Conservation (phyloP, 2,329 filamentous ascomycete species). For the Penicillium brevicompactum region DNA sequence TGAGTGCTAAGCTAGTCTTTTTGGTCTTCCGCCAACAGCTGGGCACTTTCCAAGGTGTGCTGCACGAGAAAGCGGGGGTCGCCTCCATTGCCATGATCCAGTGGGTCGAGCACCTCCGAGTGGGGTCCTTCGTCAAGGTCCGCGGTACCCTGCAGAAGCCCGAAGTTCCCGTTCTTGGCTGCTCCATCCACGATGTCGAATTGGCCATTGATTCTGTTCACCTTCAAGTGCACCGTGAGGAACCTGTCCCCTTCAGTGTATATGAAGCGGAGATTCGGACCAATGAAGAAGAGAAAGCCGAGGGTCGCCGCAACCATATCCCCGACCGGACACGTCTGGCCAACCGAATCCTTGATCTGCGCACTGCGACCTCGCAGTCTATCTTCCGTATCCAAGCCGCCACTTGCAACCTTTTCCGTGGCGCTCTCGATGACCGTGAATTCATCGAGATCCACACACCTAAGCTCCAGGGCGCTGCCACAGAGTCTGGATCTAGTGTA, state of each 20-base stretch:
- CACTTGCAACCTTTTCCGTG: conserved; percentile 77
- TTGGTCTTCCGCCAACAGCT: conserved; percentile 83
- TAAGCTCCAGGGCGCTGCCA: conserved; percentile 86
- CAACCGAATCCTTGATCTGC: conserved; percentile 80
- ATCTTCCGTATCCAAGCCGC: conserved; percentile 86
- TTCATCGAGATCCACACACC: conserved; percentile 95
- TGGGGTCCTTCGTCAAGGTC: conserved; percentile 77
- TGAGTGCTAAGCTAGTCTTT: conserved; percentile 83
- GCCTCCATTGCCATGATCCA: conserved; percentile 76
- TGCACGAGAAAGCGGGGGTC: conserved; percentile 62
- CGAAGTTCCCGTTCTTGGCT: conserved; percentile 72
- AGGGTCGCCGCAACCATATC: conserved; percentile 63
- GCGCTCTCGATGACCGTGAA: conserved; percentile 69
- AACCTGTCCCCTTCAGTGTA: conserved; percentile 68
- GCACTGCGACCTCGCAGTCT: conserved; percentile 82
- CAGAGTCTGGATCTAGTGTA: conserved; percentile 87
- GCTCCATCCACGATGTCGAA: conserved; percentile 75
- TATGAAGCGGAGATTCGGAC: conserved; percentile 68
- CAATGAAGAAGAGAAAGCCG: conserved; percentile 56
- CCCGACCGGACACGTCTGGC: conserved; percentile 72
- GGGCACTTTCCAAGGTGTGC: conserved; percentile 79
- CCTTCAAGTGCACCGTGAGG: conserved; percentile 62
- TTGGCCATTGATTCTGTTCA: conserved; percentile 69
- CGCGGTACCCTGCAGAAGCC: conserved; percentile 73
- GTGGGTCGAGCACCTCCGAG: conserved; percentile 80